Base-by-base conservation (phyloP, 805 yeast genomes). In the Wickerhamomyces sydowiorum region DNA sequence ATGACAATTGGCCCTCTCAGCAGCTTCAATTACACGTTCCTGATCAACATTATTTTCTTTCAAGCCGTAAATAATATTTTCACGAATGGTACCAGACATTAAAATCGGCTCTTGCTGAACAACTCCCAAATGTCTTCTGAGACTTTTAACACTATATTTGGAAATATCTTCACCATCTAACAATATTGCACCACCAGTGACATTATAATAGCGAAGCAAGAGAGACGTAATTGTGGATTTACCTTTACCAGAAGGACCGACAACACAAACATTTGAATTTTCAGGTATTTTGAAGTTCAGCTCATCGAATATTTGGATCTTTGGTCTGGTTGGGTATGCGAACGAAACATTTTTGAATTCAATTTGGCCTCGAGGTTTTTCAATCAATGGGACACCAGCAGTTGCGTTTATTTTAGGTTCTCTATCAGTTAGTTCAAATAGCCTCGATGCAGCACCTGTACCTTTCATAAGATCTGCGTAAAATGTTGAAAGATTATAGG, bases 391-490 rank as follows among this genome's bases (percentile, higher is more conserved):
- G 25, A 56, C 46, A 22, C 98, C 98, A 17, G 66, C 56, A 1
- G 83, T 73, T 2, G 90, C 76, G 12, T 73, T 68, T 34, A 91
- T 87, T 17, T 70, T 64, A 2, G 97, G 90, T 44, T 78, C 66
- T 62, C 85, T 73, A 48, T 87, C 95, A 36, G 84, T 77, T 37
- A 93, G 69, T 60, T 93, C 99, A 66, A 91, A 91, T 29, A 91
- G 69, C 49, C 99, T 73, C 41, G 91, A 81, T 0, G 98, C 95
- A 1, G 98, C 98, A 42, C 99, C 99, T 8, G 88, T 86, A 41
- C 97, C 98, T 67, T 93, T 93, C 99, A 93, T 93, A 45, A 93
- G 67, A 61, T 93, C 99, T 1, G 96, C 82, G 58, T 90, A 93
- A 59, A 93, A 91, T 48, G 86, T 84, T 0, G 96, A 91, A n/a